Evolutionary conservation across 805 yeast species (phyloP).

Genomic region (Lipomyces mesembrius): DNA sequence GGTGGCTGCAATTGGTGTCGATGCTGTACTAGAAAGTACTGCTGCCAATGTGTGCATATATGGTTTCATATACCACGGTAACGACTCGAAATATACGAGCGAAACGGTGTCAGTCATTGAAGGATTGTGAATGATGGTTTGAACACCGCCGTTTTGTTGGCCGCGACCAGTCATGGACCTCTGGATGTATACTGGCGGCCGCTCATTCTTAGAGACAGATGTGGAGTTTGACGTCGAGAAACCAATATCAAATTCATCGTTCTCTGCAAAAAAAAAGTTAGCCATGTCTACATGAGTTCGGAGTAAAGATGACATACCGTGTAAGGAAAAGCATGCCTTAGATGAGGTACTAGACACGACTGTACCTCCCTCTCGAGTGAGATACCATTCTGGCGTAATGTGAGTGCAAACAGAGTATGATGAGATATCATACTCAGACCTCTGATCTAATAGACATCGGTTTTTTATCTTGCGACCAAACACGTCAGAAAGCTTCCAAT

Average conservation of each 20-base stretch:
- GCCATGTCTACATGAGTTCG: neutral
- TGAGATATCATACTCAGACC: constrained; percentile 3
- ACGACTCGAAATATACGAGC: constrained; percentile 72
- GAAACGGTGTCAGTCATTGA: constrained; percentile 51
- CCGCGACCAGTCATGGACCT: constrained; percentile 91
- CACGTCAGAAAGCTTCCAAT: constrained; percentile 62
- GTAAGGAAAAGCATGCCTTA: constrained; percentile 44
- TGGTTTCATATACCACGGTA: constrained; percentile 92
- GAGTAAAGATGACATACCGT: constrained; percentile 11
- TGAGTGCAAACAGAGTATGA: constrained; percentile 21
- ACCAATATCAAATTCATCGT: constrained; percentile 23
- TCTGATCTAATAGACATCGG: constrained; percentile 52
- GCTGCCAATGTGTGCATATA: constrained; percentile 71
- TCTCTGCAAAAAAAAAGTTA: neutral
- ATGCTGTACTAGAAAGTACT: neutral
- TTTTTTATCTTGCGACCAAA: constrained; percentile 75
- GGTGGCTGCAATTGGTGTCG: neutral
- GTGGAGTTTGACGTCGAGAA: constrained; percentile 52
- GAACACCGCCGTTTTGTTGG: constrained; percentile 86
- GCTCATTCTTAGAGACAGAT: constrained; percentile 47
- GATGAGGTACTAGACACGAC: constrained; percentile 19
- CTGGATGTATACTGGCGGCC: constrained; percentile 73
- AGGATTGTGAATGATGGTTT: constrained; percentile 78
- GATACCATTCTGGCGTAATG: constrained; percentile 22
- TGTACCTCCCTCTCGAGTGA: constrained; percentile 23